These are phyloP conservation scores for Spizellomyces sp. DNA, from an alignment of 192 early-diverging fungal genomes.

Conservation along the genomic window DNA sequence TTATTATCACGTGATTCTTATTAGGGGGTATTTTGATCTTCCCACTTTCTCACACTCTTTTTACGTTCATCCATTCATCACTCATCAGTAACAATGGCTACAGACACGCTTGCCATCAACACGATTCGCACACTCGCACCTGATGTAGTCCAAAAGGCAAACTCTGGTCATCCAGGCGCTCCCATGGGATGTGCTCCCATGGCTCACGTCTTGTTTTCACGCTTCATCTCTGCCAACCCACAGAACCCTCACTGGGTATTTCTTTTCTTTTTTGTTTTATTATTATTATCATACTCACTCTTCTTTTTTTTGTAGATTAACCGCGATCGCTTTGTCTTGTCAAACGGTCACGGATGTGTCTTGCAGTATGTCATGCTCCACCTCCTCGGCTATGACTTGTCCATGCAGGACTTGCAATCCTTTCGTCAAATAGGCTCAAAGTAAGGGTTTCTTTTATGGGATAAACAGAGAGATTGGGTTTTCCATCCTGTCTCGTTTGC, in stretches of 20 bases:
- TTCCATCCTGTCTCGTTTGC: too few species aligned
- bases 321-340: conserved; percentile 96
- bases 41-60: background rate
- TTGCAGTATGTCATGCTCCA: conserved; percentile 91
- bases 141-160: conserved; percentile 85
- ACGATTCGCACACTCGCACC: conserved; percentile 89
- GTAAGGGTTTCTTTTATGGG: conserved; percentile 51
- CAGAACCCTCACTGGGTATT: conserved; percentile 85
- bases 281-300: background rate
- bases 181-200: conserved; percentile 98
- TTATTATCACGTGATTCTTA: too few species aligned
- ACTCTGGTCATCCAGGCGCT: conserved; percentile 95
- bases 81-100: background rate
- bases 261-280: background rate
- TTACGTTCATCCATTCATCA: conserved; percentile 2
- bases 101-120: conserved; percentile 65
- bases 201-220: conserved; percentile 87
- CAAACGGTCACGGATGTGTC: conserved; percentile 94
- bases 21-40: too few species aligned
- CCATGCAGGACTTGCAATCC: conserved; percentile 87
- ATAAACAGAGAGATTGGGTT: too few species aligned
- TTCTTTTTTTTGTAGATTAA: conserved; percentile 56
- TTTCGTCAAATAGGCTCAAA: conserved; percentile 84
- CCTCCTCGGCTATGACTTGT: conserved; percentile 82
- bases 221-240: conserved; percentile 82